Conservation (phyloP, 306 rosid genomes). For the Sechiopsis laciniata region DNA sequence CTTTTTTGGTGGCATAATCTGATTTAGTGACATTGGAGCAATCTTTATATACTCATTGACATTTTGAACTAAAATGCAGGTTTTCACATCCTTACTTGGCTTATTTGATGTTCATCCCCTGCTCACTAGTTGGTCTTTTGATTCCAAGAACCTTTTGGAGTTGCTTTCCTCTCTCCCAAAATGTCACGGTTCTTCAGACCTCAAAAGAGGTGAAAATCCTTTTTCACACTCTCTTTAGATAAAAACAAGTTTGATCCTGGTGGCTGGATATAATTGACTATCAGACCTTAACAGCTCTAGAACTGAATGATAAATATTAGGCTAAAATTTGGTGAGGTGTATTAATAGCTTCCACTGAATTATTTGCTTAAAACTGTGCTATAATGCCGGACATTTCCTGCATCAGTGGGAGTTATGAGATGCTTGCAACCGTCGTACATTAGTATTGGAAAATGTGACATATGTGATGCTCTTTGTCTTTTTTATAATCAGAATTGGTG, state of each 20-base stretch:
- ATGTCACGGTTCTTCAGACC: conserved; percentile 40
- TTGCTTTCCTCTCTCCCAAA: conserved; percentile 60
- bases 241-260: not conserved
- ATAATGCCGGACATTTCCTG: not conserved
- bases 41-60: conserved; percentile 26
- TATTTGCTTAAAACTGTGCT: not conserved
- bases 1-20: not conserved
- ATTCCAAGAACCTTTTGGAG: conserved; percentile 68
- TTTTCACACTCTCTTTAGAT: not conserved
- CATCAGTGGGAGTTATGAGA: not conserved
- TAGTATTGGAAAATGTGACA: not conserved
- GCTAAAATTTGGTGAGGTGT: not conserved
- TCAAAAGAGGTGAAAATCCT: conserved; percentile 56
- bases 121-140: conserved; percentile 70
- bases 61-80: conserved; percentile 48
- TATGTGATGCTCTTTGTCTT: too few relatives aligned
- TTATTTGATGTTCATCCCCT: conserved; percentile 79
- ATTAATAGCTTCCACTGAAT: not conserved
- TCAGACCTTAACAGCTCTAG: not conserved
- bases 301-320: not conserved
- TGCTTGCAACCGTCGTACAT: not conserved
- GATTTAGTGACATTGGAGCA: conserved; percentile 15
- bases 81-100: conserved; percentile 89
- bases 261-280: not conserved
- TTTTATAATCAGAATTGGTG: not conserved